Evolutionary conservation across 2,329 filamentous ascomycete genomes (phyloP).

Genomic region (Fusarium haematococcum): DNA sequence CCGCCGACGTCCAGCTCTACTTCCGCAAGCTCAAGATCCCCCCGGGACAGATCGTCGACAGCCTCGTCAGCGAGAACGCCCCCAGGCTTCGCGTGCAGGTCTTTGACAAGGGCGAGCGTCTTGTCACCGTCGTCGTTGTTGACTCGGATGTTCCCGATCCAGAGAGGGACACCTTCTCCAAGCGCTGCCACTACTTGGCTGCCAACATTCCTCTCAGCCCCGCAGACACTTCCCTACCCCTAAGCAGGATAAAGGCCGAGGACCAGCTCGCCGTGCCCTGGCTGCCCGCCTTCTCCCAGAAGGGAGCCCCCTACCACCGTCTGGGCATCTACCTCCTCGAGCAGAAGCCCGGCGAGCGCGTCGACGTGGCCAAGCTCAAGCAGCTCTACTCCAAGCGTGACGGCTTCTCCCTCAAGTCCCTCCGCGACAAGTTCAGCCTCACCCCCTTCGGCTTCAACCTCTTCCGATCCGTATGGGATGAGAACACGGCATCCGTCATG

Average conservation of each 20-base stretch:
- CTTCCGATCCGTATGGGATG: conserved; percentile 92
- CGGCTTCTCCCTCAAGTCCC: conserved; percentile 79
- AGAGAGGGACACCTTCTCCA: conserved; percentile 79
- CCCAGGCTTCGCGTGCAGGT: conserved; percentile 85
- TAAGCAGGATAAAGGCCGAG: conserved; percentile 69
- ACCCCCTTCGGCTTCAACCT: conserved; percentile 84
- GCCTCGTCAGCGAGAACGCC: conserved; percentile 76
- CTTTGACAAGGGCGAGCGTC: conserved; percentile 83
- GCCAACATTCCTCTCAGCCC: conserved; percentile 69
- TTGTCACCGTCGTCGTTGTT: conserved; percentile 86
- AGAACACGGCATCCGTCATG: conserved; percentile 90
- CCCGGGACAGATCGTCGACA: conserved; percentile 84
- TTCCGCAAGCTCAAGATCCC: conserved; percentile 78
- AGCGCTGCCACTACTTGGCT: conserved; percentile 89
- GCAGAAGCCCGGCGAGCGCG: conserved; percentile 71
- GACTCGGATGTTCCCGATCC: conserved; percentile 91
- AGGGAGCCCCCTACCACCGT: conserved; percentile 92
- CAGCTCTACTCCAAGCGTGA: conserved; percentile 67
- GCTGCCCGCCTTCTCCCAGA: conserved; percentile 88
- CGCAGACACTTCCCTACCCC: conserved; percentile 70
- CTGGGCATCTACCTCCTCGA: conserved; percentile 86
- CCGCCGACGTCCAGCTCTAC: conserved; percentile 82
- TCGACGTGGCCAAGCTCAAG: conserved; percentile 70
- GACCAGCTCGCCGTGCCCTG: conserved; percentile 81
- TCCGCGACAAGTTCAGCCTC: conserved; percentile 76